Base-by-base conservation (phyloP, 225 moss, liverwort and hornwort genomes). In the Physcomitrellopsis africana region DNA sequence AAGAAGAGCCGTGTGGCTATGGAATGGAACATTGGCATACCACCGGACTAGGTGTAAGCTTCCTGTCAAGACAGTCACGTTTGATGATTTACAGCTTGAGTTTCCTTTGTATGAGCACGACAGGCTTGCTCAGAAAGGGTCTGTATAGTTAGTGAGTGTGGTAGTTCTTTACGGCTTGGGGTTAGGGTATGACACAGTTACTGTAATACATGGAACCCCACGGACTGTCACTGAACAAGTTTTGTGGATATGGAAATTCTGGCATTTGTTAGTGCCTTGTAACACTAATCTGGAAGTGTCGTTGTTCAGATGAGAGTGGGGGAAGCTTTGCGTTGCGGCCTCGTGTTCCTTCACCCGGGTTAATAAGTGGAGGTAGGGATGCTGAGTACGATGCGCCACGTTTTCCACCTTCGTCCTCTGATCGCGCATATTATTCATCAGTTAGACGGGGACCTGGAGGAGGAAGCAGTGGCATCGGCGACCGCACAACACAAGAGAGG, bases 351-450 rank as follows among this genome's bases (percentile, higher is more conserved):
- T 78, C 85, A 63, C 86, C 84, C 68, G 82, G 85, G 51, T 57
- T 86, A 43, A 63, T 80, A 69, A 71, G 82, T 37, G 88, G 81
- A 45, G 81, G 78, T 54, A 87, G 76, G 80, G 84, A 89, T 70
- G 81, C 79, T 44, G 91, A 92, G 53, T 89, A 86, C 15, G 91
- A 92, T 60, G 80, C 91, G 44, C 85, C 85, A 51, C 91, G 91
- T 42, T 86, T 89, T 65, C 64, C 75, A 67, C 72, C 85, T 77
- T 73, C 81, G 15, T 61, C 86, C 80, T 72, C 78, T 81, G 73
- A 62, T 75, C n/a, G 89, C 77, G 77, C 85, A 81, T 72, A 79
- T 87, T 51, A 76, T 29, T 23, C 41, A 71, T 61, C 79, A 89
- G 72, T 83, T 89, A 63, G 89, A 74, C 62, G 68, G 71, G 51